Conservation (phyloP, 2,329 filamentous ascomycete genomes). For the Rutstroemia sp. region DNA sequence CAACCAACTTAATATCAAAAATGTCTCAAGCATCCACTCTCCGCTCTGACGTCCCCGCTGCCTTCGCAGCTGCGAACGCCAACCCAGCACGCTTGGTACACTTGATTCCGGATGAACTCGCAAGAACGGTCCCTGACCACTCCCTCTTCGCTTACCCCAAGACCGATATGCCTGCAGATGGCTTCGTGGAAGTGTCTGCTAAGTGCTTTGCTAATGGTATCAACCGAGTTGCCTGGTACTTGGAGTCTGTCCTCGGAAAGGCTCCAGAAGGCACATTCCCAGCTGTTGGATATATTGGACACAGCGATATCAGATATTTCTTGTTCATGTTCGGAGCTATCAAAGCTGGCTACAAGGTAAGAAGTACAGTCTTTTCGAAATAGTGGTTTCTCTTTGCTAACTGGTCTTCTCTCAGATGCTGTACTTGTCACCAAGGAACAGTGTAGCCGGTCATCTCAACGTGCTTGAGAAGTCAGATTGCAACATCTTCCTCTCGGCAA, state of each 20-base stretch:
- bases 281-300: constrained; percentile 10
- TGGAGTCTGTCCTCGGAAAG: constrained; percentile 13
- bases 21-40: constrained; percentile 13
- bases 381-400: background rate
- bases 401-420: constrained; percentile 23
- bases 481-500: constrained; percentile 12
- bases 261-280: constrained; percentile 5
- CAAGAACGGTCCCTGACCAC: constrained; percentile 14
- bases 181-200: constrained; percentile 18
- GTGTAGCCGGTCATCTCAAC: constrained; percentile 27
- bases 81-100: constrained; percentile 15
- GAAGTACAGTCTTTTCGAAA: background rate
- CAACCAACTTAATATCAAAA: constrained; percentile 1
- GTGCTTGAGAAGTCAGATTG: constrained; percentile 30
- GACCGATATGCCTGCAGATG: constrained; percentile 15
- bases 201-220: constrained; percentile 18
- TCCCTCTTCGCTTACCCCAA: constrained; percentile 18
- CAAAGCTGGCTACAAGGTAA: constrained; percentile 31
- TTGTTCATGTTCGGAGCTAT: constrained; percentile 24
- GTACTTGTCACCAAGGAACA: constrained; percentile 33
- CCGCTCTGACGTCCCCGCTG: constrained; percentile 4
- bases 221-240: constrained; percentile 18
- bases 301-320: constrained; percentile 15
- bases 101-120: constrained; percentile 18
- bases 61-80: constrained; percentile 7